phyloP scores from a whole-genome alignment of 805 yeast species.

The Candida alai region DNA sequence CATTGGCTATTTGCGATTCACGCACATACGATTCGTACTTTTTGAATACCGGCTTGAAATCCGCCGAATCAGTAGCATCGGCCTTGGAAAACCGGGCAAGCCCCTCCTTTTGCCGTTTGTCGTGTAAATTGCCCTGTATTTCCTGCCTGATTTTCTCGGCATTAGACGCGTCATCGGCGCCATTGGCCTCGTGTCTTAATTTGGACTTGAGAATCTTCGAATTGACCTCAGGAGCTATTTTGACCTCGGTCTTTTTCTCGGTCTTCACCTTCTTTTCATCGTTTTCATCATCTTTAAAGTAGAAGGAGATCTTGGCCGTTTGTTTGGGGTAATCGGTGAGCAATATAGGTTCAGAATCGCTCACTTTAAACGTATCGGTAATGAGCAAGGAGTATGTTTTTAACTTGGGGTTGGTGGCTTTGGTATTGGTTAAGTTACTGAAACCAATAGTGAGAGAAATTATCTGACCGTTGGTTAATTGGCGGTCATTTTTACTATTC shows the following conservation, averaged over 20 bases:
- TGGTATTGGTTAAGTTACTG: conserved; percentile 50
- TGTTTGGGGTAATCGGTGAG: conserved; percentile 73
- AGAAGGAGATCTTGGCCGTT: conserved; percentile 75
- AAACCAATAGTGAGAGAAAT: conserved; percentile 78
- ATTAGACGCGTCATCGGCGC: conserved; percentile 58
- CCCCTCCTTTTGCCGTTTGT: conserved; percentile 83
- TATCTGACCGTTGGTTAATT: conserved; percentile 66
- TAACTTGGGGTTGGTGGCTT: conserved; percentile 43
- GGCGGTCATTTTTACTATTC: conserved; percentile 67
- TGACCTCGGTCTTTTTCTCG: conserved; percentile 26
- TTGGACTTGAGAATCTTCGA: conserved; percentile 76
- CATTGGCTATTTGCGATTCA: conserved; percentile 85
- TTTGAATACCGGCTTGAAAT: conserved; percentile 71
- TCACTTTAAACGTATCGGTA: conserved; percentile 76
- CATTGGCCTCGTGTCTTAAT: conserved; percentile 70
- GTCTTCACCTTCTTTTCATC: conserved; percentile 30
- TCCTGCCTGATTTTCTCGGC: conserved; percentile 79
- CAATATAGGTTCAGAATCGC: conserved; percentile 55
- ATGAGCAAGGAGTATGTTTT: conserved; percentile 68
- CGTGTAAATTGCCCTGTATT: conserved; percentile 79
- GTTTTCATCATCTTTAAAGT: conserved; percentile 65
- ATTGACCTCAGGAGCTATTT: conserved; percentile 23
- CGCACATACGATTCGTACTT: conserved; percentile 92
- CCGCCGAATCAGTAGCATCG: conserved; percentile 62
- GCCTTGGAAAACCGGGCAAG: conserved; percentile 75